Percentiles rank a stretch among this genome's conserved stretches.
Evolutionary conservation across 495 filamentous ascomycete genomes (phyloP).

Genomic region (Amphirosellinia nigrospora): DNA sequence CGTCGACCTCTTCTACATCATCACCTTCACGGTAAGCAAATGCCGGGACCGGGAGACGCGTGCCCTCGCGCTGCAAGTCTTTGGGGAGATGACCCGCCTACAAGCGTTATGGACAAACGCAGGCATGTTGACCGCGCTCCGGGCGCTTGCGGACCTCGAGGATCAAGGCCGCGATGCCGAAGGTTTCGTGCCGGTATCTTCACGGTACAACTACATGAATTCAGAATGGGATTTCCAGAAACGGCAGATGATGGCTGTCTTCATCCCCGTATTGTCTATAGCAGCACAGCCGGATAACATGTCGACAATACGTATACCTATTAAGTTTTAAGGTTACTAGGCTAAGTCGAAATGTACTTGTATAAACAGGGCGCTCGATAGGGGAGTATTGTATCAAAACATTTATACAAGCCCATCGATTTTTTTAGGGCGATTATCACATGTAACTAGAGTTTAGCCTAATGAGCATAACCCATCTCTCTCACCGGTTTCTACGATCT

Average conservation of each 20-base stretch:
- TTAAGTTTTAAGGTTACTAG: not conserved
- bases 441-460: too few species aligned
- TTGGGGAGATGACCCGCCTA: conserved; percentile 27
- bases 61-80: conserved; percentile 26
- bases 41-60: conserved; percentile 33
- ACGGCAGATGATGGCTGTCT: conserved; percentile 30
- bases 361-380: too few species aligned
- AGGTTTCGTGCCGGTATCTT: conserved; percentile 31
- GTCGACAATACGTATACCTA: not conserved
- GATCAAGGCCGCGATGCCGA: conserved; percentile 28
- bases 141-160: conserved; percentile 31
- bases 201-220: conserved; percentile 31
- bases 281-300: not conserved
- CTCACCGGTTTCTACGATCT: too few species aligned
- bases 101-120: conserved; percentile 34
- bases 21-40: conserved; percentile 30
- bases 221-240: conserved; percentile 32
- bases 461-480: too few species aligned
- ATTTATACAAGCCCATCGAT: too few species aligned
- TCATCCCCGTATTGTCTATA: conserved; percentile 15
- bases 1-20: conserved; percentile 32
- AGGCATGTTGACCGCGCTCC: conserved; percentile 29
- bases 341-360: too few species aligned
- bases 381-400: too few species aligned
- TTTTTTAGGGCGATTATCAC: too few species aligned